Evolutionary conservation across 2,329 filamentous ascomycete species (phyloP), one percentile per base, ranked within the genome.

Genomic region (Endothia cerciana): DNA sequence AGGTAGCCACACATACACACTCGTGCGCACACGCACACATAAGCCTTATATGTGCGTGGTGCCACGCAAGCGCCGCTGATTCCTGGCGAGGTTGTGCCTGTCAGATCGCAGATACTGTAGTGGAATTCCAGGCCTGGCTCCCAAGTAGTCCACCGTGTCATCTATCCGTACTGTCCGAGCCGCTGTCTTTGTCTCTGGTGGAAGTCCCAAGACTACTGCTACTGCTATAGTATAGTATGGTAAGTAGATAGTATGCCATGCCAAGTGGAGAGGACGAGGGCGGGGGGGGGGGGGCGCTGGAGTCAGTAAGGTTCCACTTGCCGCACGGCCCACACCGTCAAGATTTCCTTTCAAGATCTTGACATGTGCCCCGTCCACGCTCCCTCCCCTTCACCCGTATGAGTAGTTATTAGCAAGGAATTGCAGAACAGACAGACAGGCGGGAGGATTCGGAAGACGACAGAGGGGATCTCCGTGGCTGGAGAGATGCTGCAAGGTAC

Each of bases 261-360:
- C 47, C 47, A 28, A 28, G 47, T 51, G 47, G 25, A 13, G 47
- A 28, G 47, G 28, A n/a, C n/a, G n/a, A n/a, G n/a, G n/a, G n/a
- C n/a, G n/a, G n/a, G n/a, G n/a, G n/a, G n/a, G n/a, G n/a, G n/a
- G n/a, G n/a, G 47, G 5, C 11, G 47, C 28, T 28, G 22, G 47
- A 28, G 47, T 51, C 47, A 17, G 10, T 30, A 28, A 51, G 28
- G 47, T 51, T 51, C 47, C 47, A 51, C 25, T 13, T 51, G 25
- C 25, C 47, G 25, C 47, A 51, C 22, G 47, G 25, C 47, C 47
- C 47, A 51, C 47, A 51, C 47, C 25, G 47, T 51, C 25, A 51
- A 28, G 47, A 17, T 30, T 51, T 30, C 47, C 11, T 51, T 25
- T 49, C 28, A 25, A 7, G 45, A 28, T 49, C 45, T 13, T 49